A percentile compares a stretch with the other conserved stretches of the same genome.
Evolutionary conservation across 441 rosid genomes (phyloP).

Genomic region (Euphorbia corollata): DNA sequence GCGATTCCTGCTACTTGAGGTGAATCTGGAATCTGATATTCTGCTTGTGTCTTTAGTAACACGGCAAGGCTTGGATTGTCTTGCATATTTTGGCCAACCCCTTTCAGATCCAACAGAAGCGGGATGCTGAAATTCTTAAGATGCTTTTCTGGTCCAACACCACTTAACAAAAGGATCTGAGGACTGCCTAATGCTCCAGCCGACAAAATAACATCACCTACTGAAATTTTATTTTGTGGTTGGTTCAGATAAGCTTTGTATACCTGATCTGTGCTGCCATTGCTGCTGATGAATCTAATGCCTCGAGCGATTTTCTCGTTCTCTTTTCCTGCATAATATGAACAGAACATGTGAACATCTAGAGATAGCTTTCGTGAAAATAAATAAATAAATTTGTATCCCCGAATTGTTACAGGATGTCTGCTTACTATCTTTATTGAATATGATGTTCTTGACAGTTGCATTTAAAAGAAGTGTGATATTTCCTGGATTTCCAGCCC

Average conservation of each 20-base stretch:
- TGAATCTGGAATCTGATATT: conserved; percentile 42
- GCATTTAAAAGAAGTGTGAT: conserved; percentile 52
- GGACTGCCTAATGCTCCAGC: conserved; percentile 84
- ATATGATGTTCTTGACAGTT: conserved; percentile 50
- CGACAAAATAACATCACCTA: conserved; percentile 55
- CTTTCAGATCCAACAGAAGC: conserved; percentile 27
- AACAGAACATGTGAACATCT: conserved; percentile 8
- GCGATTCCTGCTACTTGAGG: conserved; percentile 67
- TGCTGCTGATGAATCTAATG: conserved; percentile 48
- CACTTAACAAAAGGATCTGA: conserved; percentile 57
- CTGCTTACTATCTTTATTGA: conserved; percentile 32
- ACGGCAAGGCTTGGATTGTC: conserved; percentile 54
- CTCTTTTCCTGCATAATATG: conserved; percentile 26
- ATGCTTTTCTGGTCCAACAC: conserved; percentile 54
- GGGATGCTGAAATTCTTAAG: conserved; percentile 42
- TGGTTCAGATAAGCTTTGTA: conserved; percentile 46
- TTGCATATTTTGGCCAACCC: conserved; percentile 46
- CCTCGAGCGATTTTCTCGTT: conserved; percentile 40
- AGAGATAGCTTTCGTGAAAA: background rate
- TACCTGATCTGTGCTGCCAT: conserved; percentile 33
- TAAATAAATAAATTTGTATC: no score
- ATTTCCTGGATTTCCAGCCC: conserved; percentile 34
- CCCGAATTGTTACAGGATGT: background rate
- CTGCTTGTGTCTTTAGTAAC: conserved; percentile 34
- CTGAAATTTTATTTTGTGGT: conserved; percentile 26